Evolutionary conservation across 257 asterid genomes (phyloP), one percentile per base, ranked within the genome.

Genomic region (Osmanthus fragrans): DNA sequence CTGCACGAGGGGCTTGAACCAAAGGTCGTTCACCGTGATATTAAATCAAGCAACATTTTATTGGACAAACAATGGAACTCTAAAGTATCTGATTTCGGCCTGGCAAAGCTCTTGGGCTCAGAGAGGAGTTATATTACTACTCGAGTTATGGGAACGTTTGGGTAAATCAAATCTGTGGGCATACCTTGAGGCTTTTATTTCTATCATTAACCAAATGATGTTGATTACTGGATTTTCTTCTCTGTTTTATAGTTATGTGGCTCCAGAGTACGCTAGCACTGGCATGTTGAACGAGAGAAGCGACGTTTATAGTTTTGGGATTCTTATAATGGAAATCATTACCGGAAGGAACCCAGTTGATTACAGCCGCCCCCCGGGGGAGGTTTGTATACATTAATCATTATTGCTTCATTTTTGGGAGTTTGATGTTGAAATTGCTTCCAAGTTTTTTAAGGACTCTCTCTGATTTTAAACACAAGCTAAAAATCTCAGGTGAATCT

Each of bases 111-210:
- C 71, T 82, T 94, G 68, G 97, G 97, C 33, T 90, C 98, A 18
- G 98, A 94, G 78, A 89, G 63, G 87, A 92, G 94, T 73, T 88
- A 88, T 79, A 84, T 92, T 78, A 94, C 97, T 32, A 94, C 98
- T 2, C 92, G 98, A 12, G 98, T 94, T 67, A 94, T 94, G 98
- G 98, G 98, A 37, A 94, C 98, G 15, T 94, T 94, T 42, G 98
- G 98, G 98, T 94, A 72, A 71, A 94, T 86, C 27, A 49, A 64
- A 32, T 40, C 16, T 74, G 42, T 73, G 18, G 11, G 2, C 8
- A 33, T 16, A 63, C 51, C 66, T 73, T 30, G 21, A 5, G 70
- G 72, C 37, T 19, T 51, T 11, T 10, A 51, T 18, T 45, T 42
- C 25, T 23, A 12, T 67, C 75, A 45, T 47, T 72, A 40, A 60